Conservation (phyloP, 768 basidiomycete species). For the Suillus alpinus region DNA sequence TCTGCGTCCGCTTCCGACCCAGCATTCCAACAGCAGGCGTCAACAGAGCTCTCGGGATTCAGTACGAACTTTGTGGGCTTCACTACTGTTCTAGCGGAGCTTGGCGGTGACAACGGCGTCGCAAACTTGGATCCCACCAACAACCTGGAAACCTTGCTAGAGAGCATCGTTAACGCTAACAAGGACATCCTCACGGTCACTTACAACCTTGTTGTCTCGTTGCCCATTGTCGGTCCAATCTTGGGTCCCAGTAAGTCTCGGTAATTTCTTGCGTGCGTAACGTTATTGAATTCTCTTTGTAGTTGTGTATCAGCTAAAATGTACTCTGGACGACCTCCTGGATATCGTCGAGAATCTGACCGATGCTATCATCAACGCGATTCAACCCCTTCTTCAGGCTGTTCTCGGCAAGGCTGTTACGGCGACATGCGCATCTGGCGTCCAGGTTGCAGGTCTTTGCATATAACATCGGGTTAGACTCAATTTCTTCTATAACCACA, state of each 20-base stretch:
- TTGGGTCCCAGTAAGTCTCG: conserved; percentile 53
- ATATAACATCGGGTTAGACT: conserved; percentile 22
- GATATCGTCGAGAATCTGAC: conserved; percentile 46
- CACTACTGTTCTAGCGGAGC: conserved; percentile 22
- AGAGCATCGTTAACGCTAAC: conserved; percentile 44
- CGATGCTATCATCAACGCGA: conserved; percentile 43
- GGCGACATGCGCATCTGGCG: conserved; percentile 22
- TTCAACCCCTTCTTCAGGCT: conserved; percentile 35
- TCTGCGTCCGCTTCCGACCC: conserved; percentile 24
- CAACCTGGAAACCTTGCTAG: conserved; percentile 46
- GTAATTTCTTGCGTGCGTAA: neutral
- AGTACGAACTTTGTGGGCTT: conserved; percentile 33
- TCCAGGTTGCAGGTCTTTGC: conserved; percentile 18
- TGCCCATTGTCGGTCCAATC: conserved; percentile 48
- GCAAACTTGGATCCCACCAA: conserved; percentile 46
- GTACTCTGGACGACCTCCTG: conserved; percentile 50
- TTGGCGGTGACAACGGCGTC: conserved; percentile 45
- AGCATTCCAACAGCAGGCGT: conserved; percentile 38
- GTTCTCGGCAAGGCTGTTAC: conserved; percentile 21
- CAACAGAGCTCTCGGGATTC: conserved; percentile 33
- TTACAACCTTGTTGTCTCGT: conserved; percentile 29
- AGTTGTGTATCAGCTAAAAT: conserved; percentile 65
- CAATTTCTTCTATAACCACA: conserved; percentile 24
- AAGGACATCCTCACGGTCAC: conserved; percentile 43
- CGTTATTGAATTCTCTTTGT: conserved; percentile 1